Base-by-base conservation (phyloP, 805 yeast genomes). In the Schizosaccharomyces osmophilus region DNA sequence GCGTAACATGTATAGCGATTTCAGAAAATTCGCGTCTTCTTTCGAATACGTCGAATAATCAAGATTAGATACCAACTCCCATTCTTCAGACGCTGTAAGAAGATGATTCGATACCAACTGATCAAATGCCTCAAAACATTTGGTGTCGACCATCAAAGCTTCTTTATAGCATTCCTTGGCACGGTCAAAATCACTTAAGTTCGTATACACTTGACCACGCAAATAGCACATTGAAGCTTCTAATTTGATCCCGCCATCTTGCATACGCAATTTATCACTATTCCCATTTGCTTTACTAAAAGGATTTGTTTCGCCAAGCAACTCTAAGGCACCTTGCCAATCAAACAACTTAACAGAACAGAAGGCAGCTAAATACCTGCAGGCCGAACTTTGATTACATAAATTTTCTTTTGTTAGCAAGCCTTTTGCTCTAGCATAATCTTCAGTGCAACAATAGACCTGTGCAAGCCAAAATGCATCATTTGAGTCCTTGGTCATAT, bases 391-490 rank as follows among this genome's bases (percentile, higher is more conserved):
- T 5, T 76, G 75, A 36, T 74, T 77, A 62, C 75, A 71, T 64
- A 81, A 79, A 65, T 77, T 80, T 61, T 77, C 80, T 42, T 77
- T 75, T 19, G 80, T 72, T 24, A 90, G 75, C 54, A 89, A 71
- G 64, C 82, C 82, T 61, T 87, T 79, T 1, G 95, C 96, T 42
- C 96, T 75, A 51, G 83, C 77, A 70, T 81, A 88, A 68, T 85
- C 80, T 11, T 90, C 90, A 62, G 80, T 81, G 62, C 82, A 75
- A 70, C 81, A 87, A 69, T 84, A 82, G 4, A 85, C 95, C 73
- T 90, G 96, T 0, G 95, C 96, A 39, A 90, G 75, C 96, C 97
- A 89, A 71, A 87, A 90, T 11, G 96, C 96, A 69, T 90, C 97
- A 68, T 84, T 86, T 15, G 95, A 85, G 68, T 89, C 96, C 63